Conservation (phyloP, 257 asterid species). For the Solanum neorickii region DNA sequence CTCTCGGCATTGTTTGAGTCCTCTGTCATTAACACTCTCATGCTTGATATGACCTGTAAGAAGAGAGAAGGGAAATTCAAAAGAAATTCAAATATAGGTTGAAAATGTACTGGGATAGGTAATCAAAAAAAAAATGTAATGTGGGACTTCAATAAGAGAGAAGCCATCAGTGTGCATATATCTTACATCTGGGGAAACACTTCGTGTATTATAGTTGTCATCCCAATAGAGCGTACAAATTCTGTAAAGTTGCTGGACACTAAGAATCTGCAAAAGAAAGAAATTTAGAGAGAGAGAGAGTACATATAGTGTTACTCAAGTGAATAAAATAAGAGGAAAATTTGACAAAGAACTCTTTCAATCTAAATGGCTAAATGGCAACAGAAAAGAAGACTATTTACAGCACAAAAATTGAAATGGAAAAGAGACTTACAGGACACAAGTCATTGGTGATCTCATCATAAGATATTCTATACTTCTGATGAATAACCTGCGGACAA, state of each 20-base stretch:
- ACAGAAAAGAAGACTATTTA: background rate
- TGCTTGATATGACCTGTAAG: constrained; percentile 82
- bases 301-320: background rate
- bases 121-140: background rate
- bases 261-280: constrained; percentile 53
- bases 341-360: background rate
- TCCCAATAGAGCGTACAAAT: constrained; percentile 93
- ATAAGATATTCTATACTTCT: constrained; percentile 91
- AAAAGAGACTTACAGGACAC: constrained; percentile 75
- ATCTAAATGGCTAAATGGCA: background rate
- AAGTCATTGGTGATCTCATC: constrained; percentile 93
- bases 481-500: constrained; percentile 79
- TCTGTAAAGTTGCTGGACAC: constrained; percentile 98
- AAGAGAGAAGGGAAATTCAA: background rate
- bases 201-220: constrained; percentile 88
- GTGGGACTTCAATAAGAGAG: background rate
- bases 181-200: constrained; percentile 87
- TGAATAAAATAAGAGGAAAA: background rate
- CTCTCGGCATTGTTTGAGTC: constrained; percentile 75
- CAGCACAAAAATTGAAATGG: background rate
- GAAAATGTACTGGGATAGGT: background rate
- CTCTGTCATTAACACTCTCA: constrained; percentile 96
- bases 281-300: background rate
- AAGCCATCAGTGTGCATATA: background rate
- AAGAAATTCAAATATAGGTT: background rate